Evolutionary conservation across 371 early-diverging fungal genomes (phyloP), one percentile per base, ranked within the genome.

Genomic region (Lichtheimia ornata): DNA sequence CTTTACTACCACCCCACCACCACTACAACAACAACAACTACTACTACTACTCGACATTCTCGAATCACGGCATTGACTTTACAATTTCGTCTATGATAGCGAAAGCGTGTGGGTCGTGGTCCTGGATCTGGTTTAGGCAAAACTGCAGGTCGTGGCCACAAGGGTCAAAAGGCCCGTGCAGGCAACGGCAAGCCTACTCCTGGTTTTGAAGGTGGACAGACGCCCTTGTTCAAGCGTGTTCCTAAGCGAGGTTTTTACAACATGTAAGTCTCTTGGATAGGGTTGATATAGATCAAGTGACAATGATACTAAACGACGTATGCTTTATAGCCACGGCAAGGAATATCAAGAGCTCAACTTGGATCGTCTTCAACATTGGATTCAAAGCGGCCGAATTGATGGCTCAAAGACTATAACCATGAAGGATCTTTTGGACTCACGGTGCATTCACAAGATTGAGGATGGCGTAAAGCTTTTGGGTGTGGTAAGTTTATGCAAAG

Each of bases 171-270:
- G 58, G 90, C 94, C 14, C 88, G 96, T 20, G 64, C 89, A 3
- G 88, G 92, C 63, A 91, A 90, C 59, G 81, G 88, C 42, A 84
- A 88, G 55, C 95, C 95, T 28, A 77, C 81, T 18, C 91, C 91
- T 4, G 94, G 90, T 40, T 97, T 94, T 71, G 95, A 96, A 77
- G 98, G 98, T 73, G 98, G 98, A 51, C 97, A 97, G 71, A 93
- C 93, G 12, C 93, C 95, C 45, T 62, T 97, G 49, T 81, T 88
- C 35, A 86, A 87, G 60, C 84, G 88, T n/a, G 81, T 94, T 45
- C 98, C 98, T 6, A 95, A 95, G 79, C 87, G 93, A 58, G 97
- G 97, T 59, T 93, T 92, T 76, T 84, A 81, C 68, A 92, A 93
- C 79, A 70, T 82, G 84, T 84, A 86, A 67, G 79, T 59, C 44